Conservation (phyloP, 352 stramenopile genomes). For the Aphanomyces cochlioides region DNA sequence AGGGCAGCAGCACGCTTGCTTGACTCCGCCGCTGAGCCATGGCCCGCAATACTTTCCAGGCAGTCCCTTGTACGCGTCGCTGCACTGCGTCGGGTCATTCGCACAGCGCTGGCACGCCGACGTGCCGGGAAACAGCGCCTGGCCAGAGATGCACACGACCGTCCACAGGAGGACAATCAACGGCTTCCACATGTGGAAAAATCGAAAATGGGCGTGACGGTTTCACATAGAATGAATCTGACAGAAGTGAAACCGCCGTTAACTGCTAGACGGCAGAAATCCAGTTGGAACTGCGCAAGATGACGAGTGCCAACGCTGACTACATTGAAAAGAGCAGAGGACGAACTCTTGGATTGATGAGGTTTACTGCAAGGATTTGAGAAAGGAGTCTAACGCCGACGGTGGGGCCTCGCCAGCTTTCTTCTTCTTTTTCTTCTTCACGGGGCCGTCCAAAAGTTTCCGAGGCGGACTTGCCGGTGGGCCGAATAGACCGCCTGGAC, state of each 20-base stretch:
- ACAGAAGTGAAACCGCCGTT: too few species aligned
- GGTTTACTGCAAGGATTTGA: constrained; percentile 20
- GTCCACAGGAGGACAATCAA: background rate
- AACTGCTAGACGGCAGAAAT: background rate
- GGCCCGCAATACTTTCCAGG: constrained; percentile 28
- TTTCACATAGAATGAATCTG: too few species aligned
- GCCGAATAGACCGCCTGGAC: constrained; percentile 39
- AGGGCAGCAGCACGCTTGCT: constrained; percentile 29
- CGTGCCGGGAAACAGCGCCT: background rate
- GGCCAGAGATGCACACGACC: background rate
- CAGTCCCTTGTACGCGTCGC: constrained; percentile 23
- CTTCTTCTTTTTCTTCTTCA: constrained; percentile 73
- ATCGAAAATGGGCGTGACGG: background rate
- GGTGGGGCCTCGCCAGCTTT: constrained; percentile 18
- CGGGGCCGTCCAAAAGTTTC: constrained; percentile 65
- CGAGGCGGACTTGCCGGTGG: constrained; percentile 51
- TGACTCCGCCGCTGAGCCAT: constrained; percentile 28
- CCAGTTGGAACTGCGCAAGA: background rate
- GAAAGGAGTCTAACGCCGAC: constrained; percentile 25
- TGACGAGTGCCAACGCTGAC: too few species aligned
- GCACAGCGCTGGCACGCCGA: constrained; percentile 3
- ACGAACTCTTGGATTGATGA: too few species aligned
- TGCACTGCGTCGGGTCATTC: constrained; percentile 11
- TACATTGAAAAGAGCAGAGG: too few species aligned
- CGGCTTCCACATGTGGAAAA: background rate